Conservation (phyloP, 2,329 filamentous ascomycete genomes). For the Colletotrichum euphorbiae region DNA sequence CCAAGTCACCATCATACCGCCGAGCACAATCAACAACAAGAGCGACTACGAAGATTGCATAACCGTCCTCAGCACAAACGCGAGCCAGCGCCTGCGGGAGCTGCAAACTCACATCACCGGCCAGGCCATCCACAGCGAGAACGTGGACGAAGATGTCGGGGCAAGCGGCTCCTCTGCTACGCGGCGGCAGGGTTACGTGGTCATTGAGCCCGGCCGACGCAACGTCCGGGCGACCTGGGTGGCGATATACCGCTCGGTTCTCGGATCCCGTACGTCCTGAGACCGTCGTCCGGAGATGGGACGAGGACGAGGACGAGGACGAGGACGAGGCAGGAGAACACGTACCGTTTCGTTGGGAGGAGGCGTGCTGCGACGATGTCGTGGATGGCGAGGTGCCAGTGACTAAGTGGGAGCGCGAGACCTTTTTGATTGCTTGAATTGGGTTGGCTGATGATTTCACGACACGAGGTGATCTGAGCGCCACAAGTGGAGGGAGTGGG, state of each 20-base stretch:
- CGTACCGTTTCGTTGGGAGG: slow-evolving; percentile 30
- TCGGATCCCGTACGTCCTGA: slow-evolving; percentile 38
- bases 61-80: background rate
- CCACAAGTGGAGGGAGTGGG: background rate
- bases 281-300: slow-evolving; percentile 37
- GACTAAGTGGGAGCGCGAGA: slow-evolving; percentile 18
- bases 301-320: slow-evolving; percentile 22
- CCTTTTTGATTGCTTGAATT: background rate
- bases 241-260: slow-evolving; percentile 30
- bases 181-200: slow-evolving; percentile 29
- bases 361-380: background rate
- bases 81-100: background rate
- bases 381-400: slow-evolving; percentile 37
- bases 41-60: slow-evolving; percentile 27
- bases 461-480: background rate
- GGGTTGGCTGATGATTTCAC: background rate
- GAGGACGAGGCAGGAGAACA: background rate
- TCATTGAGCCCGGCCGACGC: slow-evolving; percentile 22
- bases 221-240: slow-evolving; percentile 32
- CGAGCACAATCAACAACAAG: background rate
- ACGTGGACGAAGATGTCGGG: slow-evolving; percentile 22
- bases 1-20: background rate
- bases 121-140: slow-evolving; percentile 3
- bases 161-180: slow-evolving; percentile 32
- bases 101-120: background rate